Conservation (phyloP, 2,329 filamentous ascomycete genomes). For the Orbilia javanica region DNA sequence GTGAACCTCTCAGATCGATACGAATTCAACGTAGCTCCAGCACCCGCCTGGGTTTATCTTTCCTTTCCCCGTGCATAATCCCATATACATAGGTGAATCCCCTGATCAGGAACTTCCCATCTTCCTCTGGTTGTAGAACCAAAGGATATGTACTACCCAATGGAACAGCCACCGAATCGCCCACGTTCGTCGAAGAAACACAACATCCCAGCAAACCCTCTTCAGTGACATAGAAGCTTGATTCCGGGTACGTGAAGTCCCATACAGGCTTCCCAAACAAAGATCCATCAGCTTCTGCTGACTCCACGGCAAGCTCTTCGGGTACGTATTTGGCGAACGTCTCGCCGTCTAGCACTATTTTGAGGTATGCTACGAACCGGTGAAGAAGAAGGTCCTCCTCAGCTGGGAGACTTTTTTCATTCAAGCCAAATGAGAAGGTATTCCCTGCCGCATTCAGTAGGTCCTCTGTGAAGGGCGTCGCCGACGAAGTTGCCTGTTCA, state of each 20-base stretch:
- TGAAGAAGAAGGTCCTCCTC: constrained; percentile 57
- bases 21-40: background rate
- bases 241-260: constrained; percentile 62
- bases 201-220: constrained; percentile 59
- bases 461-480: constrained; percentile 51
- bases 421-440: constrained; percentile 61
- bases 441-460: constrained; percentile 60
- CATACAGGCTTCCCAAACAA: constrained; percentile 61
- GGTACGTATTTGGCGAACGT: constrained; percentile 60
- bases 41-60: background rate
- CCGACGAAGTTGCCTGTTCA: constrained; percentile 15
- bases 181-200: constrained; percentile 50
- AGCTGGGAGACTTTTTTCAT: constrained; percentile 60
- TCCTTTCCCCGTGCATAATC: constrained; percentile 59
- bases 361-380: constrained; percentile 61
- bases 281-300: constrained; percentile 57
- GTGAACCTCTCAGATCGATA: background rate
- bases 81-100: constrained; percentile 60
- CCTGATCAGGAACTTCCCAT: constrained; percentile 51
- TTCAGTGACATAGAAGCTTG: constrained; percentile 62
- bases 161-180: constrained; percentile 59
- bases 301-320: constrained; percentile 60
- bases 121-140: constrained; percentile 57
- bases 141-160: constrained; percentile 59
- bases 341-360: constrained; percentile 60